Percentiles rank a stretch among this genome's conserved stretches.
These are phyloP conservation scores for Calonectria montana DNA, from an alignment of 2,329 filamentous ascomycete species.

Conservation along the genomic window DNA sequence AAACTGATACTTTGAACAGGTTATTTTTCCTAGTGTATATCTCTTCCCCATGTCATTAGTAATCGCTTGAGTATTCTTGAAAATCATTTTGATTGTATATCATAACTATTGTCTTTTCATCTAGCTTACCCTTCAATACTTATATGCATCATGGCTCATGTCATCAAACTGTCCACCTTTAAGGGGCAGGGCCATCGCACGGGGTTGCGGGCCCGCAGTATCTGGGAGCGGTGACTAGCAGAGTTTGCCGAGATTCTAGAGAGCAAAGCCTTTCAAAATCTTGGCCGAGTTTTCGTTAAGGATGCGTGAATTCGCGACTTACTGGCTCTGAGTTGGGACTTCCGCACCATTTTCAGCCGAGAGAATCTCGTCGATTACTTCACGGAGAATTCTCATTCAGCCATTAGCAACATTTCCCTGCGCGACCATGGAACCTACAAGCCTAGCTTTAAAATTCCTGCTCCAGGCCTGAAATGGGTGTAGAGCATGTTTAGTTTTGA, in stretches of 20 bases:
- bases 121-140: background rate
- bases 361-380: background rate
- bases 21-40: background rate
- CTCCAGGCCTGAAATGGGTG: conserved; percentile 1
- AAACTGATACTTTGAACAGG: background rate
- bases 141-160: background rate
- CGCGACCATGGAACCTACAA: conserved; percentile 6
- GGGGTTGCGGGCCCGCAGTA: background rate
- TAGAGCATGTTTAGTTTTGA: conserved; percentile 25
- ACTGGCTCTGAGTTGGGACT: conserved; percentile 44
- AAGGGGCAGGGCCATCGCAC: background rate
- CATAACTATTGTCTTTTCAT: background rate
- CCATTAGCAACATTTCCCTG: conserved; percentile 12
- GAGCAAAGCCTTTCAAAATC: background rate
- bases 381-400: conserved; percentile 3
- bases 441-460: background rate
- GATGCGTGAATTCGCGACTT: conserved; percentile 46
- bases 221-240: background rate
- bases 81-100: too few relatives aligned
- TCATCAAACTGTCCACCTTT: background rate
- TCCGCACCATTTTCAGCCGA: conserved; percentile 37
- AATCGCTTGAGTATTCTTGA: too few relatives aligned
- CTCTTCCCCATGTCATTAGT: background rate
- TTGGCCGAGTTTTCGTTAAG: conserved; percentile 28
- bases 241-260: background rate